Percentiles rank a stretch among this genome's conserved stretches.
These are phyloP conservation scores for Stramenopiles sp. DNA, from an alignment of 352 stramenopile species.

Conservation along the genomic window DNA sequence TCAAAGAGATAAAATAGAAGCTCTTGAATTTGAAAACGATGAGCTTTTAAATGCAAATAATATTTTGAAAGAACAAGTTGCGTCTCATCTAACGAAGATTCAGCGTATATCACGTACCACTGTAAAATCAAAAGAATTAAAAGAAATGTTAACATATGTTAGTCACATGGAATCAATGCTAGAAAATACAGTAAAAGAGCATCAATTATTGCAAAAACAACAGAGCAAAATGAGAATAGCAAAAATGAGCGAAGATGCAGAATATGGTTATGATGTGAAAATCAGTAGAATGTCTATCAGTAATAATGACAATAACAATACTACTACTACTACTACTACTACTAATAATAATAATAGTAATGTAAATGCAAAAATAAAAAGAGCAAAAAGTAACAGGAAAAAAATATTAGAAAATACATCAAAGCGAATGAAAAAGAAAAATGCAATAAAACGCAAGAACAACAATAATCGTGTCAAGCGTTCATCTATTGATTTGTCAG, in stretches of 20 bases:
- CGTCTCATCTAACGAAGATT: neutral
- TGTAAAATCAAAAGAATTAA: neutral
- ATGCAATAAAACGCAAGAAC: neutral
- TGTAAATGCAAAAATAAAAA: neutral
- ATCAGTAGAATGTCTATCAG: too few species aligned
- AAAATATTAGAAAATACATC: neutral
- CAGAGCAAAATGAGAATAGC: neutral
- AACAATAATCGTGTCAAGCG: neutral
- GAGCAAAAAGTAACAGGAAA: neutral
- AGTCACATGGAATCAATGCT: neutral
- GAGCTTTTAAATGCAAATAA: neutral
- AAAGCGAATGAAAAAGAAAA: neutral
- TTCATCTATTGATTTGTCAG: neutral
- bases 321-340: too few species aligned
- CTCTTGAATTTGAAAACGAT: neutral
- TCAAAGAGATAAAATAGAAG: neutral
- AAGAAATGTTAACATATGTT: neutral
- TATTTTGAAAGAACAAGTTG: neutral
- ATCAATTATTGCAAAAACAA: neutral
- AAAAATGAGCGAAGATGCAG: too few species aligned
- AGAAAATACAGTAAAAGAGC: neutral
- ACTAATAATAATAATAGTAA: neutral
- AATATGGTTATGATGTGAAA: too few species aligned
- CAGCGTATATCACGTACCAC: neutral
- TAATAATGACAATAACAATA: too few species aligned